A percentile compares a stretch with the other conserved stretches of the same genome.
These are phyloP conservation scores for Vaccinium corymbosum DNA, from an alignment of 148 eudicot species.

Conservation along the genomic window DNA sequence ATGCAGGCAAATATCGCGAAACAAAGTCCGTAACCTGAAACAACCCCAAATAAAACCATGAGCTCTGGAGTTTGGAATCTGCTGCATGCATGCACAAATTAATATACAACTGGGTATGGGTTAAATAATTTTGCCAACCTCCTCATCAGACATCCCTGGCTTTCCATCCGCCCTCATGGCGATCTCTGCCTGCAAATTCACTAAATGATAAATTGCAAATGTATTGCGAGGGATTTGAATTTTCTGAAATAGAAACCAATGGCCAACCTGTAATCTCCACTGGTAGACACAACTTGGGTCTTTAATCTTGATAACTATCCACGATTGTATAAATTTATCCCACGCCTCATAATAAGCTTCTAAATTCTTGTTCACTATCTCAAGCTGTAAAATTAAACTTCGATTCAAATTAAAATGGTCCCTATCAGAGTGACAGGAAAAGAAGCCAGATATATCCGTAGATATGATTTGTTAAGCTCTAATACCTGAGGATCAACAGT, in stretches of 20 bases:
- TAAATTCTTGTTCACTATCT: slow-evolving; percentile 64
- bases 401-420: slow-evolving; percentile 10
- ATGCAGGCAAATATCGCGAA: slow-evolving; percentile 92
- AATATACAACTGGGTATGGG: background rate
- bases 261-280: slow-evolving; percentile 91
- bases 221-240: background rate
- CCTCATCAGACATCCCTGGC: slow-evolving; percentile 85
- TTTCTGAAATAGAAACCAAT: background rate
- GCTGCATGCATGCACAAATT: background rate
- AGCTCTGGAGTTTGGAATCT: background rate
- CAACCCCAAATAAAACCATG: background rate
- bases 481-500: slow-evolving; percentile 70
- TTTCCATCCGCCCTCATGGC: slow-evolving; percentile 92
- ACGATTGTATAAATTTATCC: slow-evolving; percentile 76
- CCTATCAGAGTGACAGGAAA: slow-evolving; percentile 5
- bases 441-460: background rate
- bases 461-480: background rate
- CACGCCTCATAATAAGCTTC: slow-evolving; percentile 81
- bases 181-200: slow-evolving; percentile 77
- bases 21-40: slow-evolving; percentile 88
- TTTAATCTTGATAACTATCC: slow-evolving; percentile 92
- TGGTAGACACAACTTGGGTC: slow-evolving; percentile 84
- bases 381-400: slow-evolving; percentile 52
- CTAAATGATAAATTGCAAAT: background rate
- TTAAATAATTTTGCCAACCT: slow-evolving; percentile 39